Percentiles rank a stretch among this genome's conserved stretches.
These are phyloP conservation scores for Agapanthus africanus DNA, from an alignment of 106 monocot species.

Conservation along the genomic window DNA sequence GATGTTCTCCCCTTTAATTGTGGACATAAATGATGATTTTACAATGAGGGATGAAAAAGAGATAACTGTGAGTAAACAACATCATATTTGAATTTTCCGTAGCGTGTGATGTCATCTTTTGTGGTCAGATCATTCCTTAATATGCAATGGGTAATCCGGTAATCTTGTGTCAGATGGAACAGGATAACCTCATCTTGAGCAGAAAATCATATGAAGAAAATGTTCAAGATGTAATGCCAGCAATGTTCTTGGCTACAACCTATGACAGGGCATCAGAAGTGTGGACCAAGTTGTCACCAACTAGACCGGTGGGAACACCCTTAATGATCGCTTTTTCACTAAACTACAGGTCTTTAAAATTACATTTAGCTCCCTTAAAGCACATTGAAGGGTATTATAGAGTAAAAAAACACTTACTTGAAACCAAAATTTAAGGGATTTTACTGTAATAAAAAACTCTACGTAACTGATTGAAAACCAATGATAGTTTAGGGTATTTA, in stretches of 20 bases:
- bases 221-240: constrained; percentile 35
- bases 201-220: constrained; percentile 68
- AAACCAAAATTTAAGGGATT: no score
- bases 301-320: constrained; percentile 29
- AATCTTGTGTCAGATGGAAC: no score
- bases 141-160: no score
- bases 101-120: background rate
- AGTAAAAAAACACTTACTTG: no score
- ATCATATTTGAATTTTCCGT: background rate
- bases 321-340: no score
- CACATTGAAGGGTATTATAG: no score
- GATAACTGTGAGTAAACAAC: constrained; percentile 49
- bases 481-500: no score
- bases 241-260: constrained; percentile 86
- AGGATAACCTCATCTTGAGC: constrained; percentile 64
- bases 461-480: no score
- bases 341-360: no score
- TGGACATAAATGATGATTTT: constrained; percentile 83
- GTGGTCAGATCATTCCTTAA: no score
- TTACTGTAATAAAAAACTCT: no score
- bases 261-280: constrained; percentile 87
- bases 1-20: constrained; percentile 74
- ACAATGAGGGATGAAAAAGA: constrained; percentile 50
- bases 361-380: no score
- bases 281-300: constrained; percentile 83